phyloP scores from a whole-genome alignment of 345 rosid genomes.

The Lepidium aucheri region DNA sequence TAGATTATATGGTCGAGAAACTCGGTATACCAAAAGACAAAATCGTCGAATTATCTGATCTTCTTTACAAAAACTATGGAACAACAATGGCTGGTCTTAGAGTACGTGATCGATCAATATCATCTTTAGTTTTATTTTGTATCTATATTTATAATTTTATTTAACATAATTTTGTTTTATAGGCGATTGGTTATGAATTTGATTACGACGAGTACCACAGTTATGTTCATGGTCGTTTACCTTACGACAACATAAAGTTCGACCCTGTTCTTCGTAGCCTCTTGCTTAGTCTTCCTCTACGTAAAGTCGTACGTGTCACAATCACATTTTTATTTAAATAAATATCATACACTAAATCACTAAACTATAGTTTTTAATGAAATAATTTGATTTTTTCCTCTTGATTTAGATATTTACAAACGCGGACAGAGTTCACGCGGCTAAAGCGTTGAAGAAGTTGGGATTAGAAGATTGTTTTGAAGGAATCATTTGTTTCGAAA shows the following conservation, averaged over 20 bases:
- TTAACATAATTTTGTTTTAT: neutral
- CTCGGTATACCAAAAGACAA: slow-evolving; percentile 65
- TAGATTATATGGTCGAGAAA: slow-evolving; percentile 81
- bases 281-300: slow-evolving; percentile 76
- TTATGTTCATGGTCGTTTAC: slow-evolving; percentile 72
- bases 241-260: slow-evolving; percentile 62
- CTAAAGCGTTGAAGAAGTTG: slow-evolving; percentile 39
- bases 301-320: slow-evolving; percentile 54
- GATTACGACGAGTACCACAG: slow-evolving; percentile 84
- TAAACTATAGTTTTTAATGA: too few species aligned
- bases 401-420: slow-evolving; percentile 61
- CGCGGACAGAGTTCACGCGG: slow-evolving; percentile 54
- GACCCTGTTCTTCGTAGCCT: slow-evolving; percentile 69
- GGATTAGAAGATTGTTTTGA: slow-evolving; percentile 76
- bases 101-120: slow-evolving; percentile 38
- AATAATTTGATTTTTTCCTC: neutral
- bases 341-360: too few species aligned
- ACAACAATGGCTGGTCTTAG: slow-evolving; percentile 97
- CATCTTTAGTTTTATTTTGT: too few species aligned
- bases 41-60: slow-evolving; percentile 54
- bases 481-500: slow-evolving; percentile 75
- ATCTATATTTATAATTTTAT: neutral
- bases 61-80: slow-evolving; percentile 76
- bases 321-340: neutral
- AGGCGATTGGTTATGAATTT: slow-evolving; percentile 82